A percentile compares a stretch with the other conserved stretches of the same genome.
Evolutionary conservation across 225 moss, liverwort and hornwort genomes (phyloP).

Genomic region (Neckera pumila): DNA sequence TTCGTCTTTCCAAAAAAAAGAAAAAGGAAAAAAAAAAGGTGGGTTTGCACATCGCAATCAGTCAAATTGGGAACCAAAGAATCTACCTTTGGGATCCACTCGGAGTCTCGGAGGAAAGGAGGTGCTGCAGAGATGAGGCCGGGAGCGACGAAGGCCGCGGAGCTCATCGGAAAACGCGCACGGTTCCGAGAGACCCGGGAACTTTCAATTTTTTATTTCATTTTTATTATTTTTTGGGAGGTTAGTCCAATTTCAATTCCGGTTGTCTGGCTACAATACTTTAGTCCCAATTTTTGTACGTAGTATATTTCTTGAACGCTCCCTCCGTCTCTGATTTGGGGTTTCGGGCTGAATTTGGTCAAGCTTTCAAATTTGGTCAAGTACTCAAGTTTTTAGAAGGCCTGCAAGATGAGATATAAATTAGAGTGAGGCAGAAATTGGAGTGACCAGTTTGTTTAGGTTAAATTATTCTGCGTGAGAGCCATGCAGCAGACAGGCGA

Average conservation of each 20-base stretch:
- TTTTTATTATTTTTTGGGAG: not conserved
- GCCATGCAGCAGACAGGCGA: not conserved
- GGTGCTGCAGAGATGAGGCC: not conserved
- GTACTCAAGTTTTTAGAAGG: not conserved
- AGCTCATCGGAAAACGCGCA: not conserved
- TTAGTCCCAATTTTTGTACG: not conserved
- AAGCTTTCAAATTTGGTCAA: not conserved
- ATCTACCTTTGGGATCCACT: not conserved
- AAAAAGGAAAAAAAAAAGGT: accelerated
- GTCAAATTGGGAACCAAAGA: not conserved
- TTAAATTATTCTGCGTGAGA: not conserved
- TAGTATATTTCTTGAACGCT: not conserved
- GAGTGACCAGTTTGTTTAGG: not conserved
- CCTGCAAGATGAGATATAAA: not conserved
- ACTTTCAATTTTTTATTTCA: not conserved
- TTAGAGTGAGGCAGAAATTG: not conserved
- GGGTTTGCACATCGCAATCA: not conserved
- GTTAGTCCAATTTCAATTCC: no score
- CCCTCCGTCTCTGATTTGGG: not conserved
- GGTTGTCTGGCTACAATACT: no score
- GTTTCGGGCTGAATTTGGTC: not conserved
- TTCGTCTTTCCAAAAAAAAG: not conserved
- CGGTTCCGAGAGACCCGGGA: not conserved
- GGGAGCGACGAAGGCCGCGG: not conserved
- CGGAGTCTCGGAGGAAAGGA: not conserved